Conservation (phyloP, 768 basidiomycete species). For the Brasilioporus rufonigricans region DNA sequence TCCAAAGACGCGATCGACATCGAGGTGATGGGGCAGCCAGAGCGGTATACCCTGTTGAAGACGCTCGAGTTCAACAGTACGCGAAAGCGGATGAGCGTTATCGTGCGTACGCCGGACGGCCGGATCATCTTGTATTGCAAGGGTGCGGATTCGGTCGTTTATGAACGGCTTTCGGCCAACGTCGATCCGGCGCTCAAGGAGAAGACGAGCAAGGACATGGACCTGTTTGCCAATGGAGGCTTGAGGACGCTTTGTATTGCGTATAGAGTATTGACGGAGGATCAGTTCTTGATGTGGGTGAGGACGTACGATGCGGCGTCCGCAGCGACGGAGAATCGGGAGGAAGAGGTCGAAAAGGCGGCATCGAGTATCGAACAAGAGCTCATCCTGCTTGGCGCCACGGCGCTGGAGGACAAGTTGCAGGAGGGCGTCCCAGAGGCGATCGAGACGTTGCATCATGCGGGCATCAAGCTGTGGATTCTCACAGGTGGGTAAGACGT, state of each 20-base stretch:
- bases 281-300: constrained; percentile 83
- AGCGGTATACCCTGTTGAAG: constrained; percentile 76
- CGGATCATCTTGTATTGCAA: constrained; percentile 86
- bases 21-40: constrained; percentile 86
- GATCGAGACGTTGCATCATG: constrained; percentile 85
- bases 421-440: constrained; percentile 97
- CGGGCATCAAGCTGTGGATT: constrained; percentile 98
- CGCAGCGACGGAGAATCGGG: constrained; percentile 72
- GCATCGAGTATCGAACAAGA: constrained; percentile 81
- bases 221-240: constrained; percentile 90
- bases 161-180: constrained; percentile 73
- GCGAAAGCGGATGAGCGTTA: constrained; percentile 92
- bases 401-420: constrained; percentile 94
- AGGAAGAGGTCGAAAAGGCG: constrained; percentile 89
- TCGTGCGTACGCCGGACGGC: constrained; percentile 84
- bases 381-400: constrained; percentile 85
- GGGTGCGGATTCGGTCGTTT: constrained; percentile 96
- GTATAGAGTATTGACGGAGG: constrained; percentile 72
- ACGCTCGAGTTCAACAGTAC: constrained; percentile 93
- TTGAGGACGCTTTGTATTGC: constrained; percentile 90
- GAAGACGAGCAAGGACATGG: constrained; percentile 83
- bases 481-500: constrained; percentile 64
- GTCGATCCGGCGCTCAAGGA: constrained; percentile 75
- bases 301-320: constrained; percentile 80
- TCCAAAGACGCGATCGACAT: constrained; percentile 78